Conservation (phyloP, 2,329 filamentous ascomycete genomes). For the Arthrobotrys conoides region DNA sequence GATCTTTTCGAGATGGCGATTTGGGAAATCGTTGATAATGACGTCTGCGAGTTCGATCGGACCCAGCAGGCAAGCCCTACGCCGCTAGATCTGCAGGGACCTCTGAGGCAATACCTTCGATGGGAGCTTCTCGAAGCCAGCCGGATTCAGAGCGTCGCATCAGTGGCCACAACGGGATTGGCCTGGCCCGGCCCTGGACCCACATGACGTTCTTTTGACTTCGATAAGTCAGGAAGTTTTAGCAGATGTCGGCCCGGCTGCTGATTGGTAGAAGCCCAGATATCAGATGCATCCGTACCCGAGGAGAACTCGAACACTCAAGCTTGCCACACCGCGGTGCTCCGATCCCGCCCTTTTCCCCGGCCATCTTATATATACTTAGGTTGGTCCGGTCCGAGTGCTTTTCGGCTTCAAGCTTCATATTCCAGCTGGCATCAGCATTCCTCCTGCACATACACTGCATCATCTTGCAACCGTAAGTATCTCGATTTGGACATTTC, state of each 20-base stretch:
- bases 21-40: neutral
- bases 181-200: neutral
- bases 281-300: conserved; percentile 11
- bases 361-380: conserved; percentile 22
- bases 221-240: conserved; percentile 37
- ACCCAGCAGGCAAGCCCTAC: conserved; percentile 6
- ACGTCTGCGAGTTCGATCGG: conserved; percentile 18
- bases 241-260: conserved; percentile 18
- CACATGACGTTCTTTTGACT: conserved; percentile 26
- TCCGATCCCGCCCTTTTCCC: conserved; percentile 36
- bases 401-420: neutral
- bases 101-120: conserved; percentile 29
- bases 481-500: neutral
- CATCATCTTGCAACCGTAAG: neutral
- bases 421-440: neutral
- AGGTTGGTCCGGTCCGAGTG: conserved; percentile 4
- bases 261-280: conserved; percentile 42
- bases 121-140: conserved; percentile 43
- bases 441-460: neutral
- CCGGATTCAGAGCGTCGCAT: conserved; percentile 45
- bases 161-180: conserved; percentile 45
- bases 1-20: conserved; percentile 1
- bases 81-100: conserved; percentile 60
- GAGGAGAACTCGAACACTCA: conserved; percentile 10
- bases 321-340: conserved; percentile 37